Evolutionary conservation across 495 filamentous ascomycete species (phyloP), one percentile per base, ranked within the genome.

Genomic region (Jackrogersella multiformis): DNA sequence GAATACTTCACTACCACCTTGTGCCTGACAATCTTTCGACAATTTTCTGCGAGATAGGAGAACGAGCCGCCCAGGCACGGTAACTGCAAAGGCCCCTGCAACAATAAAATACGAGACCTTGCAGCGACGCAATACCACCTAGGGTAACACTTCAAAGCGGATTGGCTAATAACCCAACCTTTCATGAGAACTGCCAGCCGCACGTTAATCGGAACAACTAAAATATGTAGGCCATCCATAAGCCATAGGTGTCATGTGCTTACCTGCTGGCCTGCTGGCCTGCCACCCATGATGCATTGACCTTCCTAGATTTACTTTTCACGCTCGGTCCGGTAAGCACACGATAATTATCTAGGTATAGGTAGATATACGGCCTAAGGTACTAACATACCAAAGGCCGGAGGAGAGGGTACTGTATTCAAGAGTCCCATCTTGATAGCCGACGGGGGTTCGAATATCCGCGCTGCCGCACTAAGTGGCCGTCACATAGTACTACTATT

Each of bases 41-140:
- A 56, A 49, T 46, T 63, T n/a, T 63, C 34, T 48, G 58, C 45
- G 57, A 63, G 68, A 71, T 66, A 67, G 63, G 61, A 45, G 13
- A 51, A 53, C 24, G 57, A 62, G 54, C 52, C 57, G 63, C 57
- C 57, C 54, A 64, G 45, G 57, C 21, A 23, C 41, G 63, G 48
- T 32, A 51, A 58, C 68, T 71, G 63, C 45, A 49, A 49, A 39
- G 45, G 13, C 58, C 67, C 62, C 59, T 67, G 68, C 68, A 63
- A 58, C 32, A 36, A 26, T 32, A 44, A 15, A 67, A 71, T 71
- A 71, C 57, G 68, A 71, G 63, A 36, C 53, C 54, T 67, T 28
- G 63, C 57, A 63, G 54, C 57, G 12, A 60, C 60, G 68, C 63
- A 64, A 67, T 64, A 41, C 63, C 55, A 71, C 68, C 39, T 32